Conservation (phyloP, 768 basidiomycete species). For the Symmetrospora coprosmae region DNA sequence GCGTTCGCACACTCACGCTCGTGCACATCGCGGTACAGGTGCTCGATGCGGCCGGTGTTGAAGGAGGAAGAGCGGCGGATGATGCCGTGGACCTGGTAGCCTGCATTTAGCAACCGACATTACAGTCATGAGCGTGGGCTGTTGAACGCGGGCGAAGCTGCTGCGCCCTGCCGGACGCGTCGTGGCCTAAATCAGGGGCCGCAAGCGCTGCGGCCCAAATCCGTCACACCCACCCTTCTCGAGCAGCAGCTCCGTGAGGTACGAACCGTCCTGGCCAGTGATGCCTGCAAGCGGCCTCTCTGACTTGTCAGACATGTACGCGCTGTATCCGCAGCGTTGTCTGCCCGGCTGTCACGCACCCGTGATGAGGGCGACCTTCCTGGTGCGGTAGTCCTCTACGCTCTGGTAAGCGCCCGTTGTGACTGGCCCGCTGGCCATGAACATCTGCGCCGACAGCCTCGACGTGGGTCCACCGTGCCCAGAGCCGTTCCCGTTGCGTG, state of each 20-base stretch:
- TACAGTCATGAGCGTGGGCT: not conserved
- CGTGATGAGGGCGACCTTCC: conserved; percentile 85
- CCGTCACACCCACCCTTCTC: conserved; percentile 36
- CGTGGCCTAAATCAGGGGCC: not conserved
- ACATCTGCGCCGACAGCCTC: conserved; percentile 20
- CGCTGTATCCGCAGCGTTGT: not conserved
- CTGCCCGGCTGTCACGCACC: conserved; percentile 44
- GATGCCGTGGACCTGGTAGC: conserved; percentile 40
- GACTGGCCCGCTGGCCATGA: conserved; percentile 2
- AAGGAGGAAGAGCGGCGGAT: conserved; percentile 95
- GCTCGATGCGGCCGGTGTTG: conserved; percentile 88
- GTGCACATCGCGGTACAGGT: conserved; percentile 83
- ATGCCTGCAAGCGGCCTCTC: conserved; percentile 49
- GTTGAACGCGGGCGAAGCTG: not conserved
- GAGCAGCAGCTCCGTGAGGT: conserved; percentile 53
- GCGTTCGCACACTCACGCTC: conserved; percentile 50
- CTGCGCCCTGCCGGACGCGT: not conserved
- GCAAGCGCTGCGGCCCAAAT: no score
- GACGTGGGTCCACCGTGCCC: no score
- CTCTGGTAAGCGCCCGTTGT: conserved; percentile 6
- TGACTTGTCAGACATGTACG: not conserved
- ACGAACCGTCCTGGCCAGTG: conserved; percentile 92
- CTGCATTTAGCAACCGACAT: not conserved
- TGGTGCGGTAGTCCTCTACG: conserved; percentile 61
- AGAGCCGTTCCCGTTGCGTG: conserved; percentile 1